Base-by-base conservation (phyloP, 2,329 filamentous ascomycete genomes). In the Clarireedia monteithiana region DNA sequence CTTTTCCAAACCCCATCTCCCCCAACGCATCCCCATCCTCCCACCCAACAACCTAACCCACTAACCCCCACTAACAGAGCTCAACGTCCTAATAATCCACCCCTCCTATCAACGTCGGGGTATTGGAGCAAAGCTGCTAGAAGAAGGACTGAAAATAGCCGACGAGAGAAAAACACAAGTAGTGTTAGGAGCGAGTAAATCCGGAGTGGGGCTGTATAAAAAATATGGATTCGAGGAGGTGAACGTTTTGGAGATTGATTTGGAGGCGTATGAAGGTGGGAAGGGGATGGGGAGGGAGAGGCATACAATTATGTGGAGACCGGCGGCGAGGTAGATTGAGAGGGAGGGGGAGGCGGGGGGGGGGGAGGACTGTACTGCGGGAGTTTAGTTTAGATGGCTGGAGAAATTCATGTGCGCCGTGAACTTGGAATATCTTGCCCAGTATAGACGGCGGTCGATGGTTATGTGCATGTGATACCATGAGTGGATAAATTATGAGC, bases 221-320 rank as follows among this genome's bases (percentile, higher is more conserved):
- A 63, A 58, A 36, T 57, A 58, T 57, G 66, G 64, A 0, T 68
- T 63, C 58, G 53, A 45, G 26, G 58, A 60, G n/a, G 56, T 60
- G 50, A 45, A 59, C 17, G 51, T 38, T 4, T 63, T 63, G 57
- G 54, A 60, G 44, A 40, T 67, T 6, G 58, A 56, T 7, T 51
- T 68, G 53, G 60, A 55, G 60, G 58, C 59, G 48, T 68, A 67
- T 64, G 63, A 63, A 34, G 64, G 62, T 20, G 51, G 51, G 3
- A 15, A 53, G n/a, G 51, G 51, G 0, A 48, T 53, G 44, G 44
- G 51, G 4, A 40, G 15, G 5, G 47, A 30, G 12, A 48, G 20
- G 6, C 51, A 53, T 39, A 40, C 27, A 6, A 48, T 53, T 40
- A 53, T 53, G 51, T 30, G 51, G 30, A n/a, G 51, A n/a, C 9